These are phyloP conservation scores for Boletus subparvulus DNA, from an alignment of 768 basidiomycete genomes.

Conservation along the genomic window DNA sequence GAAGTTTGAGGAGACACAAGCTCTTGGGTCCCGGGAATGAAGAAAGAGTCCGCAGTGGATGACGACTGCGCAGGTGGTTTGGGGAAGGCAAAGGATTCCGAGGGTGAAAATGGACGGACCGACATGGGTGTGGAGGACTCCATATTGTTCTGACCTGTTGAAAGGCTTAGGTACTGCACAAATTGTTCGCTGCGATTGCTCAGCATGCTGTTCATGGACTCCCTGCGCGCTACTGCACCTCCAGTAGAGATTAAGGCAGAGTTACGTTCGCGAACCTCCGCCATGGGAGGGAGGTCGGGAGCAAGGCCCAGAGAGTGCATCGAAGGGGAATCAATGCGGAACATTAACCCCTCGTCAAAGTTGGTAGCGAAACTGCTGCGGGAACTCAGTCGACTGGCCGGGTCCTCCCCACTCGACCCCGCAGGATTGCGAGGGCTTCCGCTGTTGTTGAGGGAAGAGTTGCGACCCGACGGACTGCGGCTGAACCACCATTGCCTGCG, in stretches of 20 bases:
- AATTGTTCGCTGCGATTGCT: conserved; percentile 37
- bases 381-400: conserved; percentile 31
- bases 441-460: conserved; percentile 6
- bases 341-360: conserved; percentile 44
- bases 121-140: conserved; percentile 52
- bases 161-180: conserved; percentile 42
- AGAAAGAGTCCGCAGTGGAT: not conserved
- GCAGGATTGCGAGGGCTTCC: conserved; percentile 13
- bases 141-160: conserved; percentile 13
- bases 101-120: conserved; percentile 64
- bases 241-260: conserved; percentile 24
- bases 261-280: conserved; percentile 47
- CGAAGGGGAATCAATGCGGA: conserved; percentile 21
- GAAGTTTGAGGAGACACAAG: conserved; percentile 13
- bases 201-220: conserved; percentile 42
- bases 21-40: not conserved
- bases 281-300: conserved; percentile 53
- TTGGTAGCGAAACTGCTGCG: conserved; percentile 68
- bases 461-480: conserved; percentile 11
- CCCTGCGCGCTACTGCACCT: conserved; percentile 27
- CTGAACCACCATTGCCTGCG: conserved; percentile 48
- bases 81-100: conserved; percentile 69
- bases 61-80: conserved; percentile 46
- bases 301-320: conserved; percentile 11
- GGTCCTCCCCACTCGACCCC: conserved; percentile 13